Percentiles rank a stretch among this genome's conserved stretches.
Conservation (phyloP, 2,329 filamentous ascomycete species). For the Sclerotinia sclerotiorum region DNA sequence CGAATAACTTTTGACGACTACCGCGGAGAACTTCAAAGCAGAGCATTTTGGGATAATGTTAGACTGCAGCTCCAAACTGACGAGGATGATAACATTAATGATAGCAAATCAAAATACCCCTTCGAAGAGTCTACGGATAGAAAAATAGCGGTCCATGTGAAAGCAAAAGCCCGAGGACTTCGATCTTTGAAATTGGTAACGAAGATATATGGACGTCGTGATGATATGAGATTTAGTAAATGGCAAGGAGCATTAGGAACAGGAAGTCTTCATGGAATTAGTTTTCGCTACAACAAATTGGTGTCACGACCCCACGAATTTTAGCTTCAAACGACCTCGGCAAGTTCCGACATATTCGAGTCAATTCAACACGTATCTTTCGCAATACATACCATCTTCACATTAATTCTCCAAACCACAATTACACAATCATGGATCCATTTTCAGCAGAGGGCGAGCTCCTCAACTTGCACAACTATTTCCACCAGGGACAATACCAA, state of each 20-base stretch:
- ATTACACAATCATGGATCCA: constrained; percentile 56
- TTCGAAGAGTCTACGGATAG: neutral
- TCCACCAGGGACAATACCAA: constrained; percentile 81
- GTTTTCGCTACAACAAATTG: neutral
- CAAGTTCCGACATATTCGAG: constrained; percentile 11
- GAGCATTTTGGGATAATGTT: constrained; percentile 32
- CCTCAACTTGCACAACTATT: constrained; percentile 69
- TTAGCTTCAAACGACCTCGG: constrained; percentile 16
- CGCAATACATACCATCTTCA: constrained; percentile 7
- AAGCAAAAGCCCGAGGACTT: neutral
- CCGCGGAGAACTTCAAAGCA: constrained; percentile 25
- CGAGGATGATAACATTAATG: neutral
- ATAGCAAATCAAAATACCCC: neutral
- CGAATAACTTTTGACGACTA: constrained; percentile 5
- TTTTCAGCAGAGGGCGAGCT: constrained; percentile 71
- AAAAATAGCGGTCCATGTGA: neutral
- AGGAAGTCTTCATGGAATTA: neutral
- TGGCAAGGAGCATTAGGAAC: neutral
- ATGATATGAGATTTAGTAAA: neutral
- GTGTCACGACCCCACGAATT: constrained; percentile 4
- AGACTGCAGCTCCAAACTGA: constrained; percentile 26
- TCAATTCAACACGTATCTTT: constrained; percentile 30
- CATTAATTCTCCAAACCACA: constrained; percentile 20
- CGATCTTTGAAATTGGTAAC: constrained; percentile 1
- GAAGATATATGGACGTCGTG: constrained; percentile 11